phyloP scores from a whole-genome alignment of 805 yeast genomes.

The Yamadazyma olivae region DNA sequence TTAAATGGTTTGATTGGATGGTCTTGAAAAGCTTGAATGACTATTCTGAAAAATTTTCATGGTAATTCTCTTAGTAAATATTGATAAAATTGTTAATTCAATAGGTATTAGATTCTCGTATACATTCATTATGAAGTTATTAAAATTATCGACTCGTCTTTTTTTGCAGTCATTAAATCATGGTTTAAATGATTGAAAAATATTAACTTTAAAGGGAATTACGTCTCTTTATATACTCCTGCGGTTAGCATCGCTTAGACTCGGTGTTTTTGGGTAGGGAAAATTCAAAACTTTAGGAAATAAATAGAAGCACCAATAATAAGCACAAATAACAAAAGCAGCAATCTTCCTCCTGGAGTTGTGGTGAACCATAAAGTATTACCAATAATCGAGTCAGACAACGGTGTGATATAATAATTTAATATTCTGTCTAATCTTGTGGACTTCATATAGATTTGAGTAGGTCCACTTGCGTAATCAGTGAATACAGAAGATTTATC shows the following conservation, averaged over 20 bases:
- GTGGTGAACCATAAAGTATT: slow-evolving; percentile 32
- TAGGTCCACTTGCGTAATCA: slow-evolving; percentile 36
- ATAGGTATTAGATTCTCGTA: too few species aligned
- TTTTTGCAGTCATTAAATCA: too few species aligned
- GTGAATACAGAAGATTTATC: slow-evolving; percentile 6
- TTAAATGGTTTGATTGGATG: too few species aligned
- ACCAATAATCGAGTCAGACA: slow-evolving; percentile 31
- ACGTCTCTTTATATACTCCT: slow-evolving; percentile 5
- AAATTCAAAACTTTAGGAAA: too few species aligned
- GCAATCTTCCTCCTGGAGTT: slow-evolving; percentile 31
- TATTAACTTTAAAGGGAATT: too few species aligned
- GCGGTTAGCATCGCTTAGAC: slow-evolving; percentile 14
- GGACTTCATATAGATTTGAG: slow-evolving; percentile 34
- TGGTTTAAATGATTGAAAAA: too few species aligned
- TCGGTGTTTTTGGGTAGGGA: slow-evolving; percentile 11
- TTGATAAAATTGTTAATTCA: too few species aligned
- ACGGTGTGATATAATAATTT: slow-evolving; percentile 22
- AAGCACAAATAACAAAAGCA: slow-evolving; percentile 16
- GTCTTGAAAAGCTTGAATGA: too few species aligned
- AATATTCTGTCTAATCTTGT: slow-evolving; percentile 27
- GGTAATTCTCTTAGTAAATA: too few species aligned
- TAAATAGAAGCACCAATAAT: slow-evolving; percentile 2
- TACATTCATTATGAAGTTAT: too few species aligned
- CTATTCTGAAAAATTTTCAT: too few species aligned
- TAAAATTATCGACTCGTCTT: too few species aligned